Conservation (phyloP, 2,329 filamentous ascomycete genomes). For the Endocalyx cinctus region DNA sequence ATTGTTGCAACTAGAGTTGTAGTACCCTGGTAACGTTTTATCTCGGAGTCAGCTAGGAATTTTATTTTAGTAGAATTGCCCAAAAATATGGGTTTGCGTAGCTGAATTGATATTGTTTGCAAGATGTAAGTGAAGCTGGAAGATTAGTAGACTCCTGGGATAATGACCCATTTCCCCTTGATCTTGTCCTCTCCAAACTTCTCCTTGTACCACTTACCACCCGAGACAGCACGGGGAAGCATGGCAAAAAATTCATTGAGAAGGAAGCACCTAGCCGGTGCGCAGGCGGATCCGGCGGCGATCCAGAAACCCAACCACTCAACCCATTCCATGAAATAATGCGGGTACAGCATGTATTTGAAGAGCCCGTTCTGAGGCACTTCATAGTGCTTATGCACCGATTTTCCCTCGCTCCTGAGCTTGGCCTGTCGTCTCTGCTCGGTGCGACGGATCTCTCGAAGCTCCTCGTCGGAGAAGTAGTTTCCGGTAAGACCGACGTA, state of each 20-base stretch:
- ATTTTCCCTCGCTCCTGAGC: slow-evolving; percentile 32
- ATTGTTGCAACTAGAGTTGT: no score
- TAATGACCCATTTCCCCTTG: slow-evolving; percentile 66
- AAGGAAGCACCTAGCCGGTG: slow-evolving; percentile 76
- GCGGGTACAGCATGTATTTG: slow-evolving; percentile 76
- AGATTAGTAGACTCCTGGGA: slow-evolving; percentile 38
- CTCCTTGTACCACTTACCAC: slow-evolving; percentile 79
- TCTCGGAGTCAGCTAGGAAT: no score
- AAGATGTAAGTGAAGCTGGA: no score
- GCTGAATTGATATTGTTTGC: no score
- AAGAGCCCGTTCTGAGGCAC: slow-evolving; percentile 83
- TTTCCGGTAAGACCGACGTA: slow-evolving; percentile 72
- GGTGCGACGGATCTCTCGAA: slow-evolving; percentile 77
- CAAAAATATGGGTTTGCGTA: no score
- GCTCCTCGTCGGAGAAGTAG: slow-evolving; percentile 83
- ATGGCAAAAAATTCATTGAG: slow-evolving; percentile 87
- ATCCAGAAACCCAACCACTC: slow-evolving; percentile 93
- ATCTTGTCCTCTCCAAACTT: slow-evolving; percentile 84
- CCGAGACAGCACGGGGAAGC: slow-evolving; percentile 78
- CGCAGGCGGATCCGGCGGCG: slow-evolving; percentile 60
- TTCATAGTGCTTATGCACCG: slow-evolving; percentile 78
- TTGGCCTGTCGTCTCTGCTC: slow-evolving; percentile 57
- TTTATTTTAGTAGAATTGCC: no score
- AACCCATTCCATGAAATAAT: slow-evolving; percentile 95
- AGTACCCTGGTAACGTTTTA: no score